Evolutionary conservation across 2,329 filamentous ascomycete genomes (phyloP), one percentile per base, ranked within the genome.

Genomic region (Alternaria brassicae): DNA sequence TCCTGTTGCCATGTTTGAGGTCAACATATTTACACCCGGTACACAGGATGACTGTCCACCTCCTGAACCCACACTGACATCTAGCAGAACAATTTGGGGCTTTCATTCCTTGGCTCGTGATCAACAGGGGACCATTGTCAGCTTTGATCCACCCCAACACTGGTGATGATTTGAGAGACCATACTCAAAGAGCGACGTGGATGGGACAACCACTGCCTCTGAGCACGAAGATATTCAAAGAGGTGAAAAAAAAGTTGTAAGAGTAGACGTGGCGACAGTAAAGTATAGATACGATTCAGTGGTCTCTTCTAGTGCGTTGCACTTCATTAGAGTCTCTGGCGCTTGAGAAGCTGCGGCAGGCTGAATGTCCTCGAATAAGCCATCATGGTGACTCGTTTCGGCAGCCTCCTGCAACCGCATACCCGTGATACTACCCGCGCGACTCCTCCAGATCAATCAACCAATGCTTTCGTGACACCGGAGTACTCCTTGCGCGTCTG

Each of bases 1-100:
- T 75, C 89, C 90, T 0, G 78, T 92, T 0, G 90, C 88, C 52
- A 97, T 96, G 92, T 97, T 97, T 70, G 93, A 97, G 78, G 92
- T 97, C 44, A 96, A 96, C 68, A 44, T 97, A 19, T 92, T 94
- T 76, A 92, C 89, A 0, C 93, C 93, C 0, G 75, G 76, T 75
- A 34, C 13, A 53, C 36, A 8, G 7, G 2, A 6, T 5, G 15
- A 28, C 8, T 13, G 7, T 17, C 2, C 17, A 30, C 8, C 3
- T 23, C 6, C 6, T 23, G 8, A 42, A n/a, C 13, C n/a, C 44
- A 17, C 2, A 10, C 44, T 58, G 23, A 67, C 23, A 44, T 17
- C 13, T 23, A 21, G 23, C 27, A 75, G 88, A 87, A 3, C 91
- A 97, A 76, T 97, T 97, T 72, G 93, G 93, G 0, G 93, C 93